Percentiles rank a stretch among this genome's conserved stretches.
Evolutionary conservation across 495 filamentous ascomycete species (phyloP).

Genomic region (Aspergillus indologenus): DNA sequence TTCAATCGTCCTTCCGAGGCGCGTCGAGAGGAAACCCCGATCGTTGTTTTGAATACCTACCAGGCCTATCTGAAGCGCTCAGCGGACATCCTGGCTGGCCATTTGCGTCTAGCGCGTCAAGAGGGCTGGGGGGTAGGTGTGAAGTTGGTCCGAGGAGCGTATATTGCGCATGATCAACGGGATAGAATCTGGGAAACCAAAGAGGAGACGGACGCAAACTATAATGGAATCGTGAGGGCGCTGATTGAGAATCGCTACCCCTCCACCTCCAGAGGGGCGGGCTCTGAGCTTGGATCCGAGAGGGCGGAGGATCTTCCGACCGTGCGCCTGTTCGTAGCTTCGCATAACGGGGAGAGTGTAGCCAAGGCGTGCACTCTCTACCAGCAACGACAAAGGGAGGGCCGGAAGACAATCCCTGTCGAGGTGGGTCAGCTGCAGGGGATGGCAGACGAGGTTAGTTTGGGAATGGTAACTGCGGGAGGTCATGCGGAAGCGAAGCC

Average conservation of each 20-base stretch:
- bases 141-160: constrained; percentile 89
- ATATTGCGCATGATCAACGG: constrained; percentile 45
- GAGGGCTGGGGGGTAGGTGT: constrained; percentile 75
- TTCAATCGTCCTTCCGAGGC: constrained; percentile 50
- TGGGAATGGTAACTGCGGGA: constrained; percentile 56
- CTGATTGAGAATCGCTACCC: constrained; percentile 55
- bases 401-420: constrained; percentile 48
- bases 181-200: constrained; percentile 41
- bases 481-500: constrained; percentile 21
- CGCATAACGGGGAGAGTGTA: constrained; percentile 38
- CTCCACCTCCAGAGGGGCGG: constrained; percentile 45
- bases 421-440: constrained; percentile 83
- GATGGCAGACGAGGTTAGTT: constrained; percentile 89
- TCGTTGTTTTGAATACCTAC: constrained; percentile 62
- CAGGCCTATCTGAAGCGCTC: constrained; percentile 78
- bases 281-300: constrained; percentile 47
- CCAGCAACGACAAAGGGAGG: constrained; percentile 34
- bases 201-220: constrained; percentile 35
- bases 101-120: constrained; percentile 57
- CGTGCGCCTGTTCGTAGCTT: constrained; percentile 21
- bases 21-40: constrained; percentile 33
- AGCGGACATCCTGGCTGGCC: constrained; percentile 54
- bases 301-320: constrained; percentile 17
- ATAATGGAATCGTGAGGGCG: constrained; percentile 49
- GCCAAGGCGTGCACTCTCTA: constrained; percentile 41